These are phyloP conservation scores for Escallonia herrerae DNA, from an alignment of 129 eudicot genomes.

Conservation along the genomic window DNA sequence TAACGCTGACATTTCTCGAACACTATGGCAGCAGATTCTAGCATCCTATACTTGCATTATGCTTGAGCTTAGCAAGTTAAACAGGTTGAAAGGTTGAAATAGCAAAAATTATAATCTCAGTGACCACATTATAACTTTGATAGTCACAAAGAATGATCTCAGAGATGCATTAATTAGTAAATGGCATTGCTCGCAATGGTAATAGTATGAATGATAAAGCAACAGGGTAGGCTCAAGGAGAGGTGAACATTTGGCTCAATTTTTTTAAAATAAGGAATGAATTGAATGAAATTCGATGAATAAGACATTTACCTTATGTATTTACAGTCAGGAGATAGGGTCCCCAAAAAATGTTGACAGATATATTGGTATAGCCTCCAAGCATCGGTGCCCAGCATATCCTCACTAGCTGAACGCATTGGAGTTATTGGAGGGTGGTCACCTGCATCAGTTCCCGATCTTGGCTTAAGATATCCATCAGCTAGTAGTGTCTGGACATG, in stretches of 20 bases:
- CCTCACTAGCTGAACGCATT: conserved; percentile 83
- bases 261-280: not conserved
- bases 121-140: not conserved
- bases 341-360: conserved; percentile 87
- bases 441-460: conserved; percentile 81
- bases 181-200: not conserved
- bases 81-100: no score
- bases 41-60: no score
- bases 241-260: not conserved
- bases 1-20: no score
- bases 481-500: conserved; percentile 49
- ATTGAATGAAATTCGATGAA: not conserved
- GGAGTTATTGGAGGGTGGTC: conserved; percentile 98
- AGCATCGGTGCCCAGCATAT: conserved; percentile 74
- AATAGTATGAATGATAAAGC: not conserved
- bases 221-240: not conserved
- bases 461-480: conserved; percentile 61
- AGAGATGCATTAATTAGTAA: no score
- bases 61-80: no score
- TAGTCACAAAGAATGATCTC: not conserved
- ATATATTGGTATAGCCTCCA: conserved; percentile 93
- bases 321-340: conserved; percentile 80
- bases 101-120: not conserved
- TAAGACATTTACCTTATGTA: conserved; percentile 45
- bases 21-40: no score